phyloP scores from a whole-genome alignment of 1,284 basidiomycete species.

The Cryptococcus floricola region DNA sequence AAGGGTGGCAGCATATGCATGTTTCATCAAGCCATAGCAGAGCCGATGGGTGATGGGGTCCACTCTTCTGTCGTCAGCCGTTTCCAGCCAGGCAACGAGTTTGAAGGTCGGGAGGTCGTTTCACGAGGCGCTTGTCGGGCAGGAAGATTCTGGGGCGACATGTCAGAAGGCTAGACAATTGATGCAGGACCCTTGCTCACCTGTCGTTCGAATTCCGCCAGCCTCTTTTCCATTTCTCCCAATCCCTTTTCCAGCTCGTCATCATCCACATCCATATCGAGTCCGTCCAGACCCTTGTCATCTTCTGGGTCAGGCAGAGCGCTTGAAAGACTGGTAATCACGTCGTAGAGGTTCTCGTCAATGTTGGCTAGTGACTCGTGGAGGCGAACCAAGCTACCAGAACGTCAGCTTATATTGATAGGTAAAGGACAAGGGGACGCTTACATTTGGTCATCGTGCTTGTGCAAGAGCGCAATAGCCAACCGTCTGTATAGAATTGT shows the following conservation, averaged over 20 bases:
- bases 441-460: conserved; percentile 19
- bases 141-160: not conserved
- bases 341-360: not conserved
- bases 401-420: not conserved
- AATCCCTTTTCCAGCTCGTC: conserved; percentile 1
- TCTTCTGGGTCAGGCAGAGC: conserved; percentile 1
- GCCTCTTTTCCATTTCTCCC: conserved; percentile 21
- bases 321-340: not conserved
- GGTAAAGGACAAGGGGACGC: not conserved
- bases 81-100: conserved; percentile 9
- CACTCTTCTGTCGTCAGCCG: conserved; percentile 9
- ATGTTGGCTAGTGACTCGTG: not conserved
- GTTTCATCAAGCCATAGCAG: no score
- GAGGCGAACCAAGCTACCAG: not conserved
- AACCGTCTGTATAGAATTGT: conserved; percentile 6
- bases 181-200: conserved; percentile 3
- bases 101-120: not conserved
- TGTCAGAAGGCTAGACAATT: not conserved
- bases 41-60: conserved; percentile 11
- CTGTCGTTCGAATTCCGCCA: conserved; percentile 15
- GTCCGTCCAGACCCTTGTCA: conserved; percentile 5
- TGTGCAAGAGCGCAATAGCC: conserved; percentile 6
- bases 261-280: conserved; percentile 8
- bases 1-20: no score
- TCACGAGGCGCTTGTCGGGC: not conserved